These are phyloP conservation scores for Fusarium sp. DNA, from an alignment of 2,329 filamentous ascomycete species.

Conservation along the genomic window DNA sequence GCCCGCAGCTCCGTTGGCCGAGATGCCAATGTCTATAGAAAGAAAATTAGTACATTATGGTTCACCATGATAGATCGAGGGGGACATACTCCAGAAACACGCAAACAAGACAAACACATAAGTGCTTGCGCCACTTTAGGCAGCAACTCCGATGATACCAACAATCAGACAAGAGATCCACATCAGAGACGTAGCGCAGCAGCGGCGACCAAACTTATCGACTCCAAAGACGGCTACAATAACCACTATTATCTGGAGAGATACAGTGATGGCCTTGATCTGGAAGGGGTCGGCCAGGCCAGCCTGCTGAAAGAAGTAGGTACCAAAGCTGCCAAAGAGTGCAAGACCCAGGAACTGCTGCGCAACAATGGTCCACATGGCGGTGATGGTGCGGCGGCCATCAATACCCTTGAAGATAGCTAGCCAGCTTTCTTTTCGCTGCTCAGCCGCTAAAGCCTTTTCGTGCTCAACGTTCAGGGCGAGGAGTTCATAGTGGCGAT, in stretches of 20 bases:
- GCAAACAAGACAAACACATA: slow-evolving; percentile 32
- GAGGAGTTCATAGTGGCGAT: slow-evolving; percentile 47
- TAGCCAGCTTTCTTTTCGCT: slow-evolving; percentile 44
- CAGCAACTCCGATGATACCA: slow-evolving; percentile 30
- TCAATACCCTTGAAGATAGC: slow-evolving; percentile 50
- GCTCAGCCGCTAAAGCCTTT: slow-evolving; percentile 38
- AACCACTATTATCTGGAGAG: slow-evolving; percentile 27
- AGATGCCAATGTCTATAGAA: slow-evolving; percentile 17
- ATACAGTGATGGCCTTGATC: slow-evolving; percentile 37
- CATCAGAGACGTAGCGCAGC: slow-evolving; percentile 23
- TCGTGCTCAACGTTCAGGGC: slow-evolving; percentile 45
- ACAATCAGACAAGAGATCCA: slow-evolving; percentile 17
- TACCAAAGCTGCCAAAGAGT: slow-evolving; percentile 63
- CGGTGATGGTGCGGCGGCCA: slow-evolving; percentile 48
- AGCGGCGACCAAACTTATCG: slow-evolving; percentile 31
- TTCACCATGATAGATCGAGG: rapidly evolving
- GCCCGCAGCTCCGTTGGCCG: slow-evolving; percentile 34
- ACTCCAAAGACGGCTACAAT: slow-evolving; percentile 34
- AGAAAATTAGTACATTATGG: background rate
- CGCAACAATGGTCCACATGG: slow-evolving; percentile 47
- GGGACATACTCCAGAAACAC: slow-evolving; percentile 26
- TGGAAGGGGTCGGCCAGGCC: slow-evolving; percentile 44
- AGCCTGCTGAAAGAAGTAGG: slow-evolving; percentile 54
- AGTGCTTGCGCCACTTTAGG: slow-evolving; percentile 9
- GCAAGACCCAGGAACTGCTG: slow-evolving; percentile 40